Evolutionary conservation across 345 rosid genomes (phyloP).

Genomic region (Salix purpurea): DNA sequence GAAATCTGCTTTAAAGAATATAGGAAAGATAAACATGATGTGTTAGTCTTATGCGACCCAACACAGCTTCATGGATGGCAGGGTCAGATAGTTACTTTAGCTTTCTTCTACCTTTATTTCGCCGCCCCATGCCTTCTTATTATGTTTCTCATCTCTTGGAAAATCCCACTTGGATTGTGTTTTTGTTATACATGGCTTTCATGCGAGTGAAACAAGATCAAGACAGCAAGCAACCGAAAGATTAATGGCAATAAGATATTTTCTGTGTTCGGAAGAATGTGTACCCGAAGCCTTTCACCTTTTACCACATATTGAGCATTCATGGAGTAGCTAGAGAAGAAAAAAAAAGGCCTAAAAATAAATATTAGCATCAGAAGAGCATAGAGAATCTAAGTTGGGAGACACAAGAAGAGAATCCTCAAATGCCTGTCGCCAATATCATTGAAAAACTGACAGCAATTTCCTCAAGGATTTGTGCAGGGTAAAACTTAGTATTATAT

Average conservation of each 20-base stretch:
- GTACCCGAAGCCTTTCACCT: conserved; percentile 12
- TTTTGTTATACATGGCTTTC: conserved; percentile 21
- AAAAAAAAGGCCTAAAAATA: background rate
- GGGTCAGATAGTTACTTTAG: conserved; percentile 12
- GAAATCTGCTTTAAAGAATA: conserved; percentile 39
- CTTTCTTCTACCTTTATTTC: background rate
- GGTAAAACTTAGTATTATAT: background rate
- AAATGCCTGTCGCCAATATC: background rate
- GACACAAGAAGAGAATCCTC: background rate
- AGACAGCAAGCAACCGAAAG: background rate
- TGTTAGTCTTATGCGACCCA: conserved; percentile 2
- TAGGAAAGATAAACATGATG: conserved; percentile 16
- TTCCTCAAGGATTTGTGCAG: background rate
- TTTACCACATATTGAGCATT: conserved; percentile 1
- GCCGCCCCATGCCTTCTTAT: background rate
- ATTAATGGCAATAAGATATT: conserved; percentile 7
- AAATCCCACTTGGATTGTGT: conserved; percentile 4
- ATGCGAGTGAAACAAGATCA: conserved; percentile 11
- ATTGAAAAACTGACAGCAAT: background rate
- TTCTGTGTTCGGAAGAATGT: conserved; percentile 10
- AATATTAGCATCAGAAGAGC: background rate
- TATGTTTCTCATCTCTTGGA: conserved; percentile 21
- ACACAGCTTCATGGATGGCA: conserved; percentile 17
- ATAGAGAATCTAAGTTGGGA: background rate
- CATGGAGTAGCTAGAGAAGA: background rate